A percentile compares a stretch with the other conserved stretches of the same genome.
These are phyloP conservation scores for Mycena venus DNA, from an alignment of 768 basidiomycete genomes.

Conservation along the genomic window DNA sequence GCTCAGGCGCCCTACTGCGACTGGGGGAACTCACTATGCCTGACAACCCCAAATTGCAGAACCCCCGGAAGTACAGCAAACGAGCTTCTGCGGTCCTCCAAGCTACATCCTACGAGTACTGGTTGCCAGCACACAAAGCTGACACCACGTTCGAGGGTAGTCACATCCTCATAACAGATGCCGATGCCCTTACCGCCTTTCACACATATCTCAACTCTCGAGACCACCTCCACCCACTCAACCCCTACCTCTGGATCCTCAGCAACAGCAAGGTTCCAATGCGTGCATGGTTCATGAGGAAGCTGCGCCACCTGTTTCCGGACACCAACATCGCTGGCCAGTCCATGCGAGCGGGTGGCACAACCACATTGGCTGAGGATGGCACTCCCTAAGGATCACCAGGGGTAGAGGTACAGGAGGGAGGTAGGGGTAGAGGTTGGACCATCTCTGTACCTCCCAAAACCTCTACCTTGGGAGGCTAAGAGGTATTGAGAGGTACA, in stretches of 20 bases:
- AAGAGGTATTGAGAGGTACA: no score
- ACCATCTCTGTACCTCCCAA: no score
- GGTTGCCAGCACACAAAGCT: neutral
- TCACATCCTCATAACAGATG: conserved; percentile 3
- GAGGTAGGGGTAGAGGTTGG: no score
- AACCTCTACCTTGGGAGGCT: no score
- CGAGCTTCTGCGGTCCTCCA: conserved; percentile 21
- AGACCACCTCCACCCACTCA: conserved; percentile 27
- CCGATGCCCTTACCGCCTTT: neutral
- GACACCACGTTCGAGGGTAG: neutral
- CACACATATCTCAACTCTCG: conserved; percentile 30
- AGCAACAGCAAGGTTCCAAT: conserved; percentile 40
- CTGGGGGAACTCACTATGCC: conserved; percentile 42
- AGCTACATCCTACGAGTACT: conserved; percentile 12
- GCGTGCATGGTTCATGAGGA: conserved; percentile 42
- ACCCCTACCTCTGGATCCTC: conserved; percentile 40
- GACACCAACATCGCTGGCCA: conserved; percentile 35
- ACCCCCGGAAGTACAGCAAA: conserved; percentile 36
- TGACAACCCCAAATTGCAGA: conserved; percentile 17
- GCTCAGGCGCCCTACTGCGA: conserved; percentile 32
- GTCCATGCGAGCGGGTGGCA: conserved; percentile 49
- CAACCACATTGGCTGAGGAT: conserved; percentile 45
- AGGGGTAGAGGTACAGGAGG: no score
- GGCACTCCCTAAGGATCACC: no score
- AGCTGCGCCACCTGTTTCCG: conserved; percentile 35